Evolutionary conservation across 768 basidiomycete species (phyloP), one percentile per base, ranked within the genome.

Genomic region (Termitomyces sp.): DNA sequence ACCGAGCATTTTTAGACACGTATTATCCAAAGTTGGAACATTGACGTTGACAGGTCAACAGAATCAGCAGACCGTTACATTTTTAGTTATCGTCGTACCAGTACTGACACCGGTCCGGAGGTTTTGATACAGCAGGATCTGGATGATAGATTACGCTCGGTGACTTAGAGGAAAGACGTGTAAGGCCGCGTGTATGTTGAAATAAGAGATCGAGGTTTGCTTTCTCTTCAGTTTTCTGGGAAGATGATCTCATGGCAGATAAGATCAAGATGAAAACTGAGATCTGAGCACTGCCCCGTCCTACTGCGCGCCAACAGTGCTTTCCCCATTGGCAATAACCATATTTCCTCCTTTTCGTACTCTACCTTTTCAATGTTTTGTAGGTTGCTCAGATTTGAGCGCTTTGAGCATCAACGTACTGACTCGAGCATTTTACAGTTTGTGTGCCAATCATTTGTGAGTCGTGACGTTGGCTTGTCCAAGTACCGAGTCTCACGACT

Each of bases 391-490:
- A 3, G n/a, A 20, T 43, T 43, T 43, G 48, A 43, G 20, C 16
- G 16, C 13, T 43, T 43, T 43, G 48, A 43, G 20, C 16, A 20
- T 7, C 20, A 14, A 38, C 20, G 8, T 18, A 62, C 14, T 51
- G 38, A 58, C 32, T 23, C 36, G n/a, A 35, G 23, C 12, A 8
- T 36, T 28, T 35, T 12, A 33, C 63, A 83, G 82, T 84, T 43
- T 84, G 80, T 61, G 65, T 84, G 44, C 83, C 83, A 44, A 78
- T 85, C 60, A 57, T 79, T 35, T 72, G 83, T 84, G 63, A 63
- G 79, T 72, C 8, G 33, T 4, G 18, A 38, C 33, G n/a, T n/a
- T 13, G 33, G 5, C 14, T n/a, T 50, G 35, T 57, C 30, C 48
- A 32, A 40, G 16, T 32, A 38, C 9, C 18, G 8, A 46, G 35